Conservation (phyloP, 1,139 yeast species). For the Zygotorulaspora mrakii region DNA sequence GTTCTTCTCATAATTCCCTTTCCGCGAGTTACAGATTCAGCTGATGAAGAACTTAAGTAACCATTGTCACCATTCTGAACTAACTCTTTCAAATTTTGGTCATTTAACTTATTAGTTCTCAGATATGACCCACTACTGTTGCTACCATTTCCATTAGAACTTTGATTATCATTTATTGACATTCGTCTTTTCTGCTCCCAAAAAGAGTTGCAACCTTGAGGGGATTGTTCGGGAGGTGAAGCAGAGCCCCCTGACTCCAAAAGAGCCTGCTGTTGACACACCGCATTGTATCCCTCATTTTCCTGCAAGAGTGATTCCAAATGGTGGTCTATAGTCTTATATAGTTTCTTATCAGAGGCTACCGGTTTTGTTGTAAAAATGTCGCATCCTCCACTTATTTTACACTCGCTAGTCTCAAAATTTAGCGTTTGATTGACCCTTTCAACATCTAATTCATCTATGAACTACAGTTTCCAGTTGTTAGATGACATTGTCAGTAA, state of each 20-base stretch:
- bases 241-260: conserved; percentile 23
- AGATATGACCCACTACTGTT: conserved; percentile 11
- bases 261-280: conserved; percentile 29
- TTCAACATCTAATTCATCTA: conserved; percentile 88
- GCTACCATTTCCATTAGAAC: conserved; percentile 15
- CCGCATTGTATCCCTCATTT: conserved; percentile 34
- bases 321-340: conserved; percentile 82
- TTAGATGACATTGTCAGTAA: conserved; percentile 7
- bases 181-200: conserved; percentile 39
- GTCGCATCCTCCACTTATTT: conserved; percentile 89
- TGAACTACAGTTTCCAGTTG: conserved; percentile 50
- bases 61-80: conserved; percentile 30
- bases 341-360: conserved; percentile 81
- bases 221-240: conserved; percentile 15
- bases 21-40: conserved; percentile 21
- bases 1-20: conserved; percentile 24
- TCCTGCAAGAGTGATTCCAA: conserved; percentile 64
- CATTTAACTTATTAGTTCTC: conserved; percentile 34
- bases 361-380: conserved; percentile 91
- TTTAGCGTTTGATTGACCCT: conserved; percentile 81
- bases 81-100: conserved; percentile 36
- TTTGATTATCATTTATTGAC: conserved; percentile 32
- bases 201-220: conserved; percentile 29
- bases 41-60: conserved; percentile 32
- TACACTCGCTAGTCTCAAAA: conserved; percentile 84